Evolutionary conservation across 352 stramenopile species (phyloP), one percentile per base, ranked within the genome.

Genomic region (Globisporangium megalacanthum): DNA sequence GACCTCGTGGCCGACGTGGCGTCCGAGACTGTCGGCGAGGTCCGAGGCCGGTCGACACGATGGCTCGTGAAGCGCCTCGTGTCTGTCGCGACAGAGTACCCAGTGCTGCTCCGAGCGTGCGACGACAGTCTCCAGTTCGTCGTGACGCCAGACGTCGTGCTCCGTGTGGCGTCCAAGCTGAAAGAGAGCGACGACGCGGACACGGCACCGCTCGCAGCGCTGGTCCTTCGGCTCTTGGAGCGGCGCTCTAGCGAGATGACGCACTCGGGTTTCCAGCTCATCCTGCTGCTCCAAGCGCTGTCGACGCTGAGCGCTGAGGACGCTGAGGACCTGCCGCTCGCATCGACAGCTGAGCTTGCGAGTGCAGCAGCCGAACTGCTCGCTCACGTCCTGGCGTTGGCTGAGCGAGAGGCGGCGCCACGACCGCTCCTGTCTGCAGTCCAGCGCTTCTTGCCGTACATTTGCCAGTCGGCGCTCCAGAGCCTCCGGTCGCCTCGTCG

Each of bases 81-180:
- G 14, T 46, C 59, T 1, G 6, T 90, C 14, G 72, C 65, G 6
- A 67, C 57, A 33, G 42, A 68, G 11, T 87, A 70, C 5, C 49
- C 63, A 6, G 42, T 64, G 10, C 54, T 88, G 8, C 60, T 88
- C 6, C 54, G 53, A 8, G 61, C 69, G 0, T 76, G 78, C 42
- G 79, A 87, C 48, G 74, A 84, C 25, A 87, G 65, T 29, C 68
- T 90, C 9, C 76, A 90, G 58, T 88, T 73, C 63, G 66, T 90
- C 9, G 49, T 90, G 14, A 86, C 80, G 15, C 55, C 71, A 6
- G 70, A 88, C 14, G 36, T 86, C 20, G 66, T 87, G 14, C 39
- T 33, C 2, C 50, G 51, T 13, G 51, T 90, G 19, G 57, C 55
- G 5, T 37, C 31, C 1, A 75, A 81, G 33, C 52, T 77, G 17